These are phyloP conservation scores for Otatea glauca DNA, from an alignment of 176 grass and related monocot species.

Conservation along the genomic window DNA sequence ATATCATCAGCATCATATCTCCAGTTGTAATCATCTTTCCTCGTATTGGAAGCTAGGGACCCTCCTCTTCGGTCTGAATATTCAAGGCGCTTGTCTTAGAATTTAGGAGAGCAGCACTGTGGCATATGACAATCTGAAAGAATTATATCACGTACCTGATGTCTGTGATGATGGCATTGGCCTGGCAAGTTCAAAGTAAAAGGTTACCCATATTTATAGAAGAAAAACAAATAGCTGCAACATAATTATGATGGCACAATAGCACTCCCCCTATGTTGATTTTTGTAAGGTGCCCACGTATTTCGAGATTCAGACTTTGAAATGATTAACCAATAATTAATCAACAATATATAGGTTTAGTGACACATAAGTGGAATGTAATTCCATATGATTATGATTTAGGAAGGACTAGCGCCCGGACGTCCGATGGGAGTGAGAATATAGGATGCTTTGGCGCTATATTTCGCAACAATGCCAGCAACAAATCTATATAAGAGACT, in stretches of 20 bases:
- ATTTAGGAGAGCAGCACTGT: conserved; percentile 1
- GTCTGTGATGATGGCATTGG: conserved; percentile 58
- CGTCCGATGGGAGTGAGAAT: too few relatives aligned
- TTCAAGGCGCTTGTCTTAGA: conserved; percentile 20
- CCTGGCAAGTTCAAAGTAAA: conserved; percentile 59
- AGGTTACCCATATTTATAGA: conserved; percentile 29
- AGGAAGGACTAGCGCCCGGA: too few relatives aligned
- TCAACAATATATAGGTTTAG: too few relatives aligned
- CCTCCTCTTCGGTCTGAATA: conserved; percentile 67
- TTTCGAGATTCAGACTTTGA: too few relatives aligned
- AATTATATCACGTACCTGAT: conserved; percentile 61
- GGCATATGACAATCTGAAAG: neutral
- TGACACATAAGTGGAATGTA: too few relatives aligned
- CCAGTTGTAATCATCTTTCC: conserved; percentile 97
- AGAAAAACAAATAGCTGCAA: conserved; percentile 37
- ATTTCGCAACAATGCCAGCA: too few relatives aligned
- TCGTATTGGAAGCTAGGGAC: conserved; percentile 47
- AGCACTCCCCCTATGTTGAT: too few relatives aligned
- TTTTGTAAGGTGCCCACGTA: too few relatives aligned
- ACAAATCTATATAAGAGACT: too few relatives aligned
- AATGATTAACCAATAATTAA: too few relatives aligned
- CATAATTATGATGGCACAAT: neutral
- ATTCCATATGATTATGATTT: too few relatives aligned
- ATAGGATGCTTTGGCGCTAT: too few relatives aligned
- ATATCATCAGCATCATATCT: conserved; percentile 81